Evolutionary conservation across 2,329 filamentous ascomycete species (phyloP), one percentile per base, ranked within the genome.

Genomic region (Curvularia spicifera): DNA sequence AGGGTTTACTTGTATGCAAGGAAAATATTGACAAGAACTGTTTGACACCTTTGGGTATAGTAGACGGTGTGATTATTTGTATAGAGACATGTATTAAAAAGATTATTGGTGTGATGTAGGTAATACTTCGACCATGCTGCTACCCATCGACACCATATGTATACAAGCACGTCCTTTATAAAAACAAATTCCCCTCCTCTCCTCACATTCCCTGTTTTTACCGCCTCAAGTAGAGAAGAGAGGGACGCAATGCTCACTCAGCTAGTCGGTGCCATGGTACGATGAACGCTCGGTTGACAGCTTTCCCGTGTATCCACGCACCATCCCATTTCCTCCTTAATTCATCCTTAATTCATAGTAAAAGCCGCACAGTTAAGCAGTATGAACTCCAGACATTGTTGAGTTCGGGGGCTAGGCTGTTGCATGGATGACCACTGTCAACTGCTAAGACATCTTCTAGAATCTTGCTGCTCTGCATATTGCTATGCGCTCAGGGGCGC

Each of bases 401-500:
- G 24, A 46, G 31, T 35, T 24, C 39, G 31, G 28, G 45, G 39
- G 43, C 24, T 53, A 47, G 44, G 20, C 18, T 53, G 35, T 29
- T 22, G 37, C 45, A 24, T 35, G 51, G 40, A 49, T 53, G 42
- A 53, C 15, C 35, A 53, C 56, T 42, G 49, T 49, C 12, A 22
- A 53, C 31, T 58, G 26, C 46, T 43, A 45, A 60, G 45, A 24
- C 51, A 24, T 42, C 18, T 47, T 35, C 12, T 31, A n/a, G 18
- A 10, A 9, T 10, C 15, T 57, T 12, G 37, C 28, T 13, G 43
- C 28, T 9, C 5, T 20, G 50, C 29, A 51, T 9, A 22, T 42
- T 59, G 35, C 24, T 29, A 26, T 57, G 43, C 51, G 55, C 45
- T 55, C 37, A 48, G 44, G 49, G 50, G 24, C 48, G n/a, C 58